A percentile compares a stretch with the other conserved stretches of the same genome.
phyloP scores from a whole-genome alignment of 2,329 filamentous ascomycete genomes.

The Paraphaeosphaeria sporulosa region DNA sequence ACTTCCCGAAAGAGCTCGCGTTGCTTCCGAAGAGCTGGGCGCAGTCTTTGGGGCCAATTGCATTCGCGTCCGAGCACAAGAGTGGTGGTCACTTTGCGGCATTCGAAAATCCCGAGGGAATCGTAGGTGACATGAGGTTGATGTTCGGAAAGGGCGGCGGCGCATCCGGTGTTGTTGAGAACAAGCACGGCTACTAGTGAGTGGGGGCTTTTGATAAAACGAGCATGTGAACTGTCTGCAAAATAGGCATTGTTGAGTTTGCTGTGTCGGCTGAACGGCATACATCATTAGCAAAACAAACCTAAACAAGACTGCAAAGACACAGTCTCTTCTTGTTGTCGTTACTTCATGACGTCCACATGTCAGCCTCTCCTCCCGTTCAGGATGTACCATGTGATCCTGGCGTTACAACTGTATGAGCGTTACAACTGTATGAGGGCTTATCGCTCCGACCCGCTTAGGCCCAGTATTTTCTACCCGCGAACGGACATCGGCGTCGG shows the following conservation, averaged over 20 bases:
- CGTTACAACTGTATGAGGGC: not conserved
- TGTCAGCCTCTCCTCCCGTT: not conserved
- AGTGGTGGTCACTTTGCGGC: constrained; percentile 69
- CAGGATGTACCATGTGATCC: too few relatives aligned
- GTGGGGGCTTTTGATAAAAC: not conserved
- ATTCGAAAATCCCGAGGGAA: constrained; percentile 63
- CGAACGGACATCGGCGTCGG: not conserved
- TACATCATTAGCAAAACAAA: too few relatives aligned
- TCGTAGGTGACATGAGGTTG: constrained; percentile 61
- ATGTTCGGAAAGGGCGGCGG: constrained; percentile 63
- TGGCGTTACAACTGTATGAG: too few relatives aligned
- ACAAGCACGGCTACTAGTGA: constrained; percentile 1
- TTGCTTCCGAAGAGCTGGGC: constrained; percentile 10
- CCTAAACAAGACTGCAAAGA: not conserved
- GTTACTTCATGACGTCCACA: not conserved
- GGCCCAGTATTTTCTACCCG: not conserved
- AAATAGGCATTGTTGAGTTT: not conserved
- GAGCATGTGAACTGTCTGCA: not conserved
- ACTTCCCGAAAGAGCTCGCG: constrained; percentile 12
- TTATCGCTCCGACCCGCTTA: not conserved
- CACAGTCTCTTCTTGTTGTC: not conserved
- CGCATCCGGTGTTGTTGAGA: constrained; percentile 25
- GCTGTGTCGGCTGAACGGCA: not conserved
- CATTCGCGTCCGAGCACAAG: constrained; percentile 61
- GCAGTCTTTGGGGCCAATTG: constrained; percentile 53